Evolutionary conservation across 768 basidiomycete species (phyloP), one percentile per base, ranked within the genome.

Genomic region (Crassisporium funariophilum): DNA sequence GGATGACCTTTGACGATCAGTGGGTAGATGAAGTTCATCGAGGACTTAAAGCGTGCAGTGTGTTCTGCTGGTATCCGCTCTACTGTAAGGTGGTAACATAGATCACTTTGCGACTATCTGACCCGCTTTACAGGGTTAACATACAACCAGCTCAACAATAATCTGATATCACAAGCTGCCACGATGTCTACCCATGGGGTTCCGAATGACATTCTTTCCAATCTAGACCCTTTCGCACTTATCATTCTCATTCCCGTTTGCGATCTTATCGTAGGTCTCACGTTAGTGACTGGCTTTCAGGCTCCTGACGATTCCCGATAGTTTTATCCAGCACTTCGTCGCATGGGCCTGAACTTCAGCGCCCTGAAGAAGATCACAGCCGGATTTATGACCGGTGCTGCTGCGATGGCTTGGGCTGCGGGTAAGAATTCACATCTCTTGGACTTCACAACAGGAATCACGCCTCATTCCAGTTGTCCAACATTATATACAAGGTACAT

Each of bases 1-100:
- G 86, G 86, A 86, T 87, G 83, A 79, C 63, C 3, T 88, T 79
- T 47, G 85, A 88, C 55, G 86, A 88, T 56, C 56, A 70, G 44
- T 88, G 84, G 82, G 84, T 88, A 7, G 84, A 86, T 35, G 86
- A 88, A 55, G 75, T 88, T 41, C 68, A 68, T 41, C 75, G 86
- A 38, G 85, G 84, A 2, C 60, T 86, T 60, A 84, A 83, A 58
- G 86, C 86, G 21, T 86, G 84, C 63, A 59, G 64, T 58, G 72
- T 74, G 63, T 65, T 85, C 72, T 49, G 36, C 17, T 63, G 84
- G 83, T 85, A 62, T 68, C 86, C 84, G n/a, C n/a, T n/a, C n/a
- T n/a, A n/a, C n/a, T n/a, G n/a, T n/a, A n/a, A n/a, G n/a, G n/a
- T n/a, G n/a, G n/a, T n/a, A n/a, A n/a, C n/a, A n/a, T n/a, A n/a